Evolutionary conservation across 2,329 filamentous ascomycete species (phyloP).

Genomic region (Penicillium sp.): DNA sequence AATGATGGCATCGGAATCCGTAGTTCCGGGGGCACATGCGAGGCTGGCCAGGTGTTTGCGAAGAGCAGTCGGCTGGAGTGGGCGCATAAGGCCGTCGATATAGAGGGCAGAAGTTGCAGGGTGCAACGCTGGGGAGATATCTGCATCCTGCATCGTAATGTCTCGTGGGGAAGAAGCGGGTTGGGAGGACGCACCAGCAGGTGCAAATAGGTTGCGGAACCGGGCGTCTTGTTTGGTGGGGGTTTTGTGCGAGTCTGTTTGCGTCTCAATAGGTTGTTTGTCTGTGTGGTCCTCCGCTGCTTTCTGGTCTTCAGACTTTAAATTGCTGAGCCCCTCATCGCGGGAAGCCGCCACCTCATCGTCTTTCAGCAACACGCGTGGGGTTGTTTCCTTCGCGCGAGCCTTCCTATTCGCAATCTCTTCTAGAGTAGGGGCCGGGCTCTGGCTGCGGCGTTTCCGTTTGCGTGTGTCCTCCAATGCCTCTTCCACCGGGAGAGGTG

Average conservation of each 20-base stretch:
- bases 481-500: conserved; percentile 34
- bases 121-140: conserved; percentile 61
- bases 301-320: conserved; percentile 23
- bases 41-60: conserved; percentile 67
- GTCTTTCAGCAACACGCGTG: conserved; percentile 31
- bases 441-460: conserved; percentile 65
- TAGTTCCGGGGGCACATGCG: conserved; percentile 57
- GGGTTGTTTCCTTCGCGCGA: conserved; percentile 46
- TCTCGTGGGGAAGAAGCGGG: conserved; percentile 28
- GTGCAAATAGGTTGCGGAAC: conserved; percentile 50
- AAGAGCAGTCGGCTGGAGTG: conserved; percentile 67
- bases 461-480: conserved; percentile 57
- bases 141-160: conserved; percentile 34
- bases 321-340: conserved; percentile 10
- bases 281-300: conserved; percentile 13
- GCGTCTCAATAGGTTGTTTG: background rate
- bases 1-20: conserved; percentile 57
- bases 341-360: conserved; percentile 18
- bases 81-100: conserved; percentile 86
- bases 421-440: conserved; percentile 56
- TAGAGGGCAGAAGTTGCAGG: conserved; percentile 75
- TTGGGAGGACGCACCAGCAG: conserved; percentile 24
- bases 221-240: conserved; percentile 42
- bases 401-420: conserved; percentile 56
- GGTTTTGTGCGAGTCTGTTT: background rate